phyloP scores from a whole-genome alignment of 305 asterid genomes.

The Withania somnifera region DNA sequence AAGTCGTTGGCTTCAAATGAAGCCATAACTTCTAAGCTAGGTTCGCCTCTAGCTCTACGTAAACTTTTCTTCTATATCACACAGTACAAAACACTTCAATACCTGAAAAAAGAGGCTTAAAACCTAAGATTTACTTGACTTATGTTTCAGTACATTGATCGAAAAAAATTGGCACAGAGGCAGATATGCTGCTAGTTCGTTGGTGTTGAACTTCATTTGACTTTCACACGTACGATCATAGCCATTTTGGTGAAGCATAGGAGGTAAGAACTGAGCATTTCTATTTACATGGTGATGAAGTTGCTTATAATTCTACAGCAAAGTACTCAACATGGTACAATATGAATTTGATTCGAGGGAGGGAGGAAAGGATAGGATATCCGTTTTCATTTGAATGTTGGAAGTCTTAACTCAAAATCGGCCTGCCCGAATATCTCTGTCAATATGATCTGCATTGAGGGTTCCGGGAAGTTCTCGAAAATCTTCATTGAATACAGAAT shows the following conservation, averaged over 20 bases:
- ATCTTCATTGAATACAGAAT: slow-evolving; percentile 83
- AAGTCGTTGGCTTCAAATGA: background rate
- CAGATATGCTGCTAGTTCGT: background rate
- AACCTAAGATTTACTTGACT: background rate
- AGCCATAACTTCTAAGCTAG: background rate
- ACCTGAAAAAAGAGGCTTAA: background rate
- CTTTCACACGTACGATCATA: background rate
- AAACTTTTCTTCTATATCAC: background rate
- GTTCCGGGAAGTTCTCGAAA: slow-evolving; percentile 94
- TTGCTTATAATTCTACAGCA: background rate
- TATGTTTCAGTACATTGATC: background rate
- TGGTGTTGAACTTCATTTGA: background rate
- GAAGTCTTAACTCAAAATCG: slow-evolving; percentile 34
- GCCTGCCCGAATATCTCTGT: slow-evolving; percentile 78
- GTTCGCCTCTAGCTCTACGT: background rate
- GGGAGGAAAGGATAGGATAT: background rate
- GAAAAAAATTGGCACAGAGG: background rate
- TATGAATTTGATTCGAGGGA: background rate
- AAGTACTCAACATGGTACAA: background rate
- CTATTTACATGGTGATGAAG: background rate
- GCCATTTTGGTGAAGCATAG: background rate
- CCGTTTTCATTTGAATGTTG: background rate
- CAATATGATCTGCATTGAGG: slow-evolving; percentile 79
- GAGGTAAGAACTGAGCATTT: background rate
- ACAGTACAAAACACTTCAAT: background rate